Conservation (phyloP, 164 flowering plant genomes). For the Tetrastigma voinierianum region DNA sequence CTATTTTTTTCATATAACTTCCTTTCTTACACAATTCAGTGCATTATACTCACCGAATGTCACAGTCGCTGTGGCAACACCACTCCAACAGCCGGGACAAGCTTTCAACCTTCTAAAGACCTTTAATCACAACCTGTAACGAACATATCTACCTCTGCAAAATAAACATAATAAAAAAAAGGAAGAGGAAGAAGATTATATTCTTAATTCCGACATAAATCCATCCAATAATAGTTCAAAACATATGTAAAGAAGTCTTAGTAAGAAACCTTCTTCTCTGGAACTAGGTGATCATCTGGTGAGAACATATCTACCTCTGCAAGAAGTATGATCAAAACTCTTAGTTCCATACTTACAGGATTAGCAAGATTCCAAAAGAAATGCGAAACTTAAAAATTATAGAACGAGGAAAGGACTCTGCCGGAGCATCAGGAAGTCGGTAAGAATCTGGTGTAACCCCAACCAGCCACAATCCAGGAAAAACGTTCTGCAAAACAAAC, state of each 20-base stretch:
- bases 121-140: background rate
- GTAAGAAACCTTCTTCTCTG: background rate
- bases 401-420: conserved; percentile 6
- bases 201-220: too few relatives aligned
- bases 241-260: too few relatives aligned
- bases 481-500: conserved; percentile 25
- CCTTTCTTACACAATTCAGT: conserved; percentile 11
- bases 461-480: conserved; percentile 50
- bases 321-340: conserved; percentile 3
- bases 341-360: too few relatives aligned
- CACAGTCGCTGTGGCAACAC: background rate
- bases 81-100: background rate
- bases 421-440: conserved; percentile 30
- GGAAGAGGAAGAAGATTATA: background rate
- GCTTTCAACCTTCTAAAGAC: background rate
- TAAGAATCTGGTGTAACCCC: conserved; percentile 34
- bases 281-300: background rate
- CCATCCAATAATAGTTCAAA: too few relatives aligned
- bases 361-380: background rate
- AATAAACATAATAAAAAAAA: background rate
- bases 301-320: conserved; percentile 23
- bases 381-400: background rate
- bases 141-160: conserved; percentile 7
- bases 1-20: conserved; percentile 8
- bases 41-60: conserved; percentile 17